These are phyloP conservation scores for Drechslerella dactyloides DNA, from an alignment of 2,329 filamentous ascomycete species.

Conservation along the genomic window DNA sequence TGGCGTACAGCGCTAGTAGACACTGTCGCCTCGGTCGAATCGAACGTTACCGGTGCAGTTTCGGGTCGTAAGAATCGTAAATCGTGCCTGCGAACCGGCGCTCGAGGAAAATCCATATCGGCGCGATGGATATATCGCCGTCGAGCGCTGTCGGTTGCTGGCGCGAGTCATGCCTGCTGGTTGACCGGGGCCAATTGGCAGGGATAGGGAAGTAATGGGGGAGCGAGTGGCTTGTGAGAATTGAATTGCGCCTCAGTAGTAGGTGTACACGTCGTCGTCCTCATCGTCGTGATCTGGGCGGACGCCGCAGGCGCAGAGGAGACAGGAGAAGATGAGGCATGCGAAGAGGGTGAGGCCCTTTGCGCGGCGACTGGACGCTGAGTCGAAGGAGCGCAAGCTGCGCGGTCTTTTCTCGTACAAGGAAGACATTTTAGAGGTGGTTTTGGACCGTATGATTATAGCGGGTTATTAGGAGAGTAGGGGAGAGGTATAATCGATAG, in stretches of 20 bases:
- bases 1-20: too few relatives aligned
- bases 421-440: background rate
- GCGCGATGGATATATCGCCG: too few relatives aligned
- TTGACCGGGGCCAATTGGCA: too few relatives aligned
- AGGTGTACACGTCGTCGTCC: constrained; percentile 38
- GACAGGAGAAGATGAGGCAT: constrained; percentile 37
- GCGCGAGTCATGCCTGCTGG: too few relatives aligned
- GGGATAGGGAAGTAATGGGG: background rate
- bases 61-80: too few relatives aligned
- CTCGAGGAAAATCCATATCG: too few relatives aligned
- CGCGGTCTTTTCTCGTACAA: constrained; percentile 18
- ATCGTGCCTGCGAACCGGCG: too few relatives aligned
- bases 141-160: too few relatives aligned
- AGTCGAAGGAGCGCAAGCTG: constrained; percentile 8
- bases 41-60: too few relatives aligned
- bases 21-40: too few relatives aligned
- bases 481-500: background rate
- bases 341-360: constrained; percentile 39
- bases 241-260: constrained; percentile 25
- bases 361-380: constrained; percentile 31
- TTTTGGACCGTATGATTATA: background rate
- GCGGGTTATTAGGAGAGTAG: background rate
- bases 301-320: constrained; percentile 35
- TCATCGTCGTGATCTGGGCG: constrained; percentile 24
- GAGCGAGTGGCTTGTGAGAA: background rate